Evolutionary conservation across 2,329 filamentous ascomycete species (phyloP).

Genomic region (Stagonosporopsis rhizophila): DNA sequence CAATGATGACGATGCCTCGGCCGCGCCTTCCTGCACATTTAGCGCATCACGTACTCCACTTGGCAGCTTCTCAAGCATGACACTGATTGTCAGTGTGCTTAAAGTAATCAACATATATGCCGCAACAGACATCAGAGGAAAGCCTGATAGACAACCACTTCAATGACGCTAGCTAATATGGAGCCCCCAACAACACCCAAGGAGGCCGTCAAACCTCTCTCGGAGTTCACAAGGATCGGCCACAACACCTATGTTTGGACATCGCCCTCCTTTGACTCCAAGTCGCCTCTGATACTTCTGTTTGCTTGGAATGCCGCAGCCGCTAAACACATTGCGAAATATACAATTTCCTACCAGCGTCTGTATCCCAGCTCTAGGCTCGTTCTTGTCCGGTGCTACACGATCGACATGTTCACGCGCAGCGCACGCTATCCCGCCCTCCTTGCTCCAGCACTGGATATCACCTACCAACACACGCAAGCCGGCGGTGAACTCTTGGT

Average conservation of each 20-base stretch:
- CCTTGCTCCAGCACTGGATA: slow-evolving; percentile 35
- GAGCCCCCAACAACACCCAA: slow-evolving; percentile 11
- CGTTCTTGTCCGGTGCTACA: slow-evolving; percentile 40
- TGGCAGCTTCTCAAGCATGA: neutral
- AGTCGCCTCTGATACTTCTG: slow-evolving; percentile 39
- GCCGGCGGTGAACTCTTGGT: slow-evolving; percentile 39
- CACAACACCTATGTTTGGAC: slow-evolving; percentile 46
- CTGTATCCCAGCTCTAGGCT: slow-evolving; percentile 44
- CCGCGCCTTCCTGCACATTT: neutral
- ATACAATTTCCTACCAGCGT: slow-evolving; percentile 40
- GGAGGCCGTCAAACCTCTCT: slow-evolving; percentile 29
- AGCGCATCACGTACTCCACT: neutral
- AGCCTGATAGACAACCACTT: neutral
- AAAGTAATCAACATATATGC: neutral
- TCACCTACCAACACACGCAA: slow-evolving; percentile 32
- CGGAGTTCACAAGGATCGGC: slow-evolving; percentile 42
- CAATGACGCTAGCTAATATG: slow-evolving; percentile 10
- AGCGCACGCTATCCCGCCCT: slow-evolving; percentile 24
- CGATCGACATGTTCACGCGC: slow-evolving; percentile 40
- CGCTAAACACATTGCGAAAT: slow-evolving; percentile 48
- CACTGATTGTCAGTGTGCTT: neutral
- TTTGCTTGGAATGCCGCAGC: slow-evolving; percentile 48
- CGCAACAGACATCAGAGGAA: neutral
- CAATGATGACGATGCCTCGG: slow-evolving; percentile 22
- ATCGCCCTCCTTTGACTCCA: slow-evolving; percentile 5